These are phyloP conservation scores for Vitis cinerea DNA, from an alignment of 164 flowering plant species.

Conservation along the genomic window DNA sequence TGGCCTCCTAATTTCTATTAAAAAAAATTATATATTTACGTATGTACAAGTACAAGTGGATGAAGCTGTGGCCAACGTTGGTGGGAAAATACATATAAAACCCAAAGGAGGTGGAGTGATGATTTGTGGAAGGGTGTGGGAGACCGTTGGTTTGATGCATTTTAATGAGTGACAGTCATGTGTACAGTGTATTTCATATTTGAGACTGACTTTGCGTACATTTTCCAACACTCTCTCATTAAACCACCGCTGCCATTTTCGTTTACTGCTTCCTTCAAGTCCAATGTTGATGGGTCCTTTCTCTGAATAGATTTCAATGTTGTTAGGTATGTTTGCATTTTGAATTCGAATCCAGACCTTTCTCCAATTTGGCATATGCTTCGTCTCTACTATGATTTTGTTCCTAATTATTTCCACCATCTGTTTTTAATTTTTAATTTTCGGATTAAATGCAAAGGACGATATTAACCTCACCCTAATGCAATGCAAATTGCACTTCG, in stretches of 20 bases:
- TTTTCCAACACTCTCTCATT: constrained; percentile 17
- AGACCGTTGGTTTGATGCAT: constrained; percentile 10
- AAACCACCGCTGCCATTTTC: neutral
- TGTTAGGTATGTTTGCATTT: neutral
- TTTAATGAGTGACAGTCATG: constrained; percentile 6
- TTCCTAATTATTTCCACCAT: too few relatives aligned
- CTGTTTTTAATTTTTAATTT: too few relatives aligned
- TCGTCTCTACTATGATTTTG: too few relatives aligned
- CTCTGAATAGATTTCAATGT: too few relatives aligned
- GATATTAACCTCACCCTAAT: too few relatives aligned
- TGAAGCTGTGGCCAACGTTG: constrained; percentile 5
- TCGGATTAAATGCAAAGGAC: too few relatives aligned
- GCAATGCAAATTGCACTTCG: too few relatives aligned
- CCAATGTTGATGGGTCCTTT: too few relatives aligned
- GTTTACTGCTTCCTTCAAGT: too few relatives aligned
- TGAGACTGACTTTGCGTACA: constrained; percentile 3
- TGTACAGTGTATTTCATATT: neutral
- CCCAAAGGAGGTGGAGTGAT: neutral
- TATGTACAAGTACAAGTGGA: neutral
- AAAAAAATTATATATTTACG: neutral
- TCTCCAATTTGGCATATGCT: too few relatives aligned
- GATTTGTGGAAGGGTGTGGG: neutral
- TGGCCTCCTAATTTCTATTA: neutral
- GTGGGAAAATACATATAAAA: constrained; percentile 21
- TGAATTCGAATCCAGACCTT: neutral